Conservation (phyloP, 169 alveolate genomes). For the Plasmodium vivax region DNA sequence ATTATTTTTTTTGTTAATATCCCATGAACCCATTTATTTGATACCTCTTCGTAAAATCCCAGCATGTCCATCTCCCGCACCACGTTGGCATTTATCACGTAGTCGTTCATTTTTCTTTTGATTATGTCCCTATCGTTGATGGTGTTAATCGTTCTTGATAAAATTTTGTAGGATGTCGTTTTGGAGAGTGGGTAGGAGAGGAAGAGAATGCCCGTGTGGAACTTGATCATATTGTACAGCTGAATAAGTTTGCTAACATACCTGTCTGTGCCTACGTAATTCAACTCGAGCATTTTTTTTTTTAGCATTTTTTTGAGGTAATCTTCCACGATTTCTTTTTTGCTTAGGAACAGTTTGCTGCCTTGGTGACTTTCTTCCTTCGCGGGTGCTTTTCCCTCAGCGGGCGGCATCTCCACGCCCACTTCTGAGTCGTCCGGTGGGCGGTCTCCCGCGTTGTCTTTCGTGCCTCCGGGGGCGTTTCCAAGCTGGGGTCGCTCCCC, state of each 20-base stretch:
- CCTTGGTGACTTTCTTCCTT: not conserved
- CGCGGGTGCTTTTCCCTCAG: not conserved
- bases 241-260: slow-evolving; percentile 64
- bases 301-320: slow-evolving; percentile 49
- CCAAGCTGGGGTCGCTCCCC: not conserved
- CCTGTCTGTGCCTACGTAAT: slow-evolving; percentile 69
- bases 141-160: slow-evolving; percentile 65
- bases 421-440: not conserved
- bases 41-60: slow-evolving; percentile 68
- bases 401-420: not conserved
- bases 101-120: slow-evolving; percentile 69
- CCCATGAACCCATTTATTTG: slow-evolving; percentile 78
- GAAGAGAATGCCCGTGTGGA: slow-evolving; percentile 64
- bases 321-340: slow-evolving; percentile 73
- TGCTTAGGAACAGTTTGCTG: slow-evolving; percentile 23
- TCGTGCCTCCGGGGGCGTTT: no score
- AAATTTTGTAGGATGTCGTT: slow-evolving; percentile 59
- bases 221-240: slow-evolving; percentile 65
- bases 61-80: slow-evolving; percentile 34
- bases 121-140: slow-evolving; percentile 73
- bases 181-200: slow-evolving; percentile 69
- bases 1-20: slow-evolving; percentile 75
- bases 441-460: not conserved
- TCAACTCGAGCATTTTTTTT: slow-evolving; percentile 65
- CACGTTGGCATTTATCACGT: slow-evolving; percentile 60